phyloP scores from a whole-genome alignment of 2,329 filamentous ascomycete species.

The Fusarium continuum region DNA sequence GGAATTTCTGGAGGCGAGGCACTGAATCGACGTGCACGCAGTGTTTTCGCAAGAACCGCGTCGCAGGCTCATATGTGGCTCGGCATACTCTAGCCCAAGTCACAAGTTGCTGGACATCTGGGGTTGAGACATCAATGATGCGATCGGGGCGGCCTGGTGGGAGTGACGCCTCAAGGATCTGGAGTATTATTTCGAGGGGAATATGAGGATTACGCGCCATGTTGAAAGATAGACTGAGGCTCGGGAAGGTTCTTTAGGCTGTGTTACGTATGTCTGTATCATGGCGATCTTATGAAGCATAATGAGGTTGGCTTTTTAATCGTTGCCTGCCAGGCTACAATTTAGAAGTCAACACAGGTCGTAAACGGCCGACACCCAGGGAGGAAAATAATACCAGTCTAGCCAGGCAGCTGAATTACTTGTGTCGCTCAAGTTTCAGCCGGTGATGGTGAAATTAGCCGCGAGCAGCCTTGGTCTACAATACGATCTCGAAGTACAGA shows the following conservation, averaged over 20 bases:
- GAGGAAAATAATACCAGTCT: not conserved
- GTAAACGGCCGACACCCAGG: not conserved
- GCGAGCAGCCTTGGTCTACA: not conserved
- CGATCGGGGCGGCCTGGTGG: slow-evolving; percentile 8
- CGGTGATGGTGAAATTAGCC: not conserved
- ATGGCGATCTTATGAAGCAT: not conserved
- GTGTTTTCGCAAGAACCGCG: slow-evolving; percentile 14
- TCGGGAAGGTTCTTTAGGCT: not conserved
- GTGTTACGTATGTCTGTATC: not conserved
- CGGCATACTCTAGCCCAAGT: slow-evolving; percentile 22
- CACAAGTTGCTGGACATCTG: slow-evolving; percentile 20
- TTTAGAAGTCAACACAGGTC: not conserved
- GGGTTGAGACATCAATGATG: slow-evolving; percentile 7
- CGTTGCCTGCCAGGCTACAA: slow-evolving; percentile 21
- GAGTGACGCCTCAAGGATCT: slow-evolving; percentile 11
- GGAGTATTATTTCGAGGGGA: slow-evolving; percentile 27
- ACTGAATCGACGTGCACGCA: slow-evolving; percentile 16
- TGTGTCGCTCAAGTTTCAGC: not conserved
- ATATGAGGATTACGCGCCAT: slow-evolving; percentile 2
- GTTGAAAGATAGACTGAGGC: not conserved
- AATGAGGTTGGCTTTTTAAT: not conserved
- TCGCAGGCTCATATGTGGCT: slow-evolving; percentile 15
- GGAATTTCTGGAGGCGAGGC: slow-evolving; percentile 1
- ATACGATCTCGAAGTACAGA: no score
- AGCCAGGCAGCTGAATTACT: slow-evolving; percentile 10